phyloP scores from a whole-genome alignment of 345 rosid genomes.

The Linum usitatissimum region DNA sequence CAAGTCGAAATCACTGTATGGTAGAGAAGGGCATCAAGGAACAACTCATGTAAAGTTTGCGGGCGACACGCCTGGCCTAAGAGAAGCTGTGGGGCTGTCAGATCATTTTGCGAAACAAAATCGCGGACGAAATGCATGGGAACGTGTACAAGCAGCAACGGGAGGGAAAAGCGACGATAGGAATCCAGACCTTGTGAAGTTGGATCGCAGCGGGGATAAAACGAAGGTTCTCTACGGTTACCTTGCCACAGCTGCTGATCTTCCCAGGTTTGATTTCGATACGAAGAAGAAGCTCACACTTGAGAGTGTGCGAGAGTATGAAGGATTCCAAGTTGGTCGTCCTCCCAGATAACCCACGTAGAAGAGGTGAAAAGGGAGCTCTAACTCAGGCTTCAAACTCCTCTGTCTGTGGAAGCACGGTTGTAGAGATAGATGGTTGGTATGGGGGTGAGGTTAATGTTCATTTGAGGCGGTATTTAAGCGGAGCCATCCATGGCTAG shows the following conservation, averaged over 20 bases:
- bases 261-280: conserved; percentile 69
- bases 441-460: no score
- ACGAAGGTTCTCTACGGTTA: conserved; percentile 72
- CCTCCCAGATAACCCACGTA: conserved; percentile 1
- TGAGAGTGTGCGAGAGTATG: conserved; percentile 56
- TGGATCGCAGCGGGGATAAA: conserved; percentile 66
- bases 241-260: conserved; percentile 63
- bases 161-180: conserved; percentile 69
- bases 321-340: conserved; percentile 28
- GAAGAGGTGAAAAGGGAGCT: conserved; percentile 21
- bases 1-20: conserved; percentile 80
- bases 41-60: conserved; percentile 58
- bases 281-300: conserved; percentile 62
- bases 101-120: conserved; percentile 74
- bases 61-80: conserved; percentile 59
- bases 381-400: no score
- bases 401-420: no score
- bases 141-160: conserved; percentile 36
- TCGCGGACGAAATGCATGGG: conserved; percentile 75
- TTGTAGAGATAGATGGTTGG: no score
- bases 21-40: conserved; percentile 92
- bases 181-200: conserved; percentile 56
- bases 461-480: no score
- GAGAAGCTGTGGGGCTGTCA: conserved; percentile 62
- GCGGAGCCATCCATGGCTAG: no score